phyloP scores from a whole-genome alignment of 2,329 filamentous ascomycete genomes.

The Cercospora zeina region DNA sequence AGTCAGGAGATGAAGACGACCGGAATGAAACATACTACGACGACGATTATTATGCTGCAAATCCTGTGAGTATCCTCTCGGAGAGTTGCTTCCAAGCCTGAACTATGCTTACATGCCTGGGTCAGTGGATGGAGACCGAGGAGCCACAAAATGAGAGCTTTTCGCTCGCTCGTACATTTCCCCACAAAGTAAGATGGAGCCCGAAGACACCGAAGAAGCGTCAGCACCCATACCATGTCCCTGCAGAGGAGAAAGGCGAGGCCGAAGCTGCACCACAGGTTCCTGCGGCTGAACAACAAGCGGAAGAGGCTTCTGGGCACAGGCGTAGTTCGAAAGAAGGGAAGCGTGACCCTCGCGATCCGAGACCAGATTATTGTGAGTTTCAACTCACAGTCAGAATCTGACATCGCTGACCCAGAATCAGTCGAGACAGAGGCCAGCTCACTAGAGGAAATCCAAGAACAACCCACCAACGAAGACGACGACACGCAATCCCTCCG shows the following conservation, averaged over 20 bases:
- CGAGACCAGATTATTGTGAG: slow-evolving; percentile 9
- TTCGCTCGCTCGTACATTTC: slow-evolving; percentile 33
- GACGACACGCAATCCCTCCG: not conserved
- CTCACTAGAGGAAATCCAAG: slow-evolving; percentile 9
- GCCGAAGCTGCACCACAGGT: slow-evolving; percentile 33
- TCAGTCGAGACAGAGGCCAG: slow-evolving; percentile 17
- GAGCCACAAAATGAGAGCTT: slow-evolving; percentile 29
- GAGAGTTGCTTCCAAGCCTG: not conserved
- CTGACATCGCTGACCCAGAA: not conserved
- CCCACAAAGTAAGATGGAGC: slow-evolving; percentile 31
- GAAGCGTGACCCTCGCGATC: slow-evolving; percentile 16
- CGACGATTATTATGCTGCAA: slow-evolving; percentile 33
- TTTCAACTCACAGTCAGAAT: not conserved
- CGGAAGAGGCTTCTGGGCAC: not conserved
- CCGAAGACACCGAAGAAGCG: slow-evolving; percentile 20
- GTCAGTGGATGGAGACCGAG: slow-evolving; percentile 28
- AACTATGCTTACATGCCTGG: not conserved
- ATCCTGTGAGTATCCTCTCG: slow-evolving; percentile 21
- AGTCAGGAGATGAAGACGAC: slow-evolving; percentile 11
- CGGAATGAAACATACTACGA: slow-evolving; percentile 34
- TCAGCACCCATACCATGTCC: slow-evolving; percentile 18
- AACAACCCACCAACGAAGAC: slow-evolving; percentile 9
- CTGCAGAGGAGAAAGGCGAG: slow-evolving; percentile 27
- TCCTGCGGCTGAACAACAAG: slow-evolving; percentile 18
- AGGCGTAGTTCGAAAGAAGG: slow-evolving; percentile 4